A percentile compares a stretch with the other conserved stretches of the same genome.
Conservation (phyloP, 805 yeast genomes). For the Lipomyces oligophaga region DNA sequence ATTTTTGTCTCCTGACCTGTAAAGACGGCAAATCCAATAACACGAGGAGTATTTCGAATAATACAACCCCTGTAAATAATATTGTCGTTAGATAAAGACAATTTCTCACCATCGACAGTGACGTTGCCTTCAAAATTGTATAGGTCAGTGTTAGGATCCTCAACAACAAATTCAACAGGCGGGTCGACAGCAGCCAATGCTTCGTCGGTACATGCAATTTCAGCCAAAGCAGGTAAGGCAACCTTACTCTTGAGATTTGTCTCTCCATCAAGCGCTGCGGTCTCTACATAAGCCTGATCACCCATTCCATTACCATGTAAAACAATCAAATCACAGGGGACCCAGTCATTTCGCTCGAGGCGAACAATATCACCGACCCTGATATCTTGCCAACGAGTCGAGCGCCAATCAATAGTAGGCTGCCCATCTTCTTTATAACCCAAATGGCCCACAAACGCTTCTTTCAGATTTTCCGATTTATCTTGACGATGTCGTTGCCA, state of each 20-base stretch:
- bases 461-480: slow-evolving; percentile 70
- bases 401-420: slow-evolving; percentile 33
- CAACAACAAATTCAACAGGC: slow-evolving; percentile 58
- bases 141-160: slow-evolving; percentile 88
- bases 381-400: slow-evolving; percentile 65
- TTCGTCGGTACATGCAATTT: slow-evolving; percentile 47
- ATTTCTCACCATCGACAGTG: slow-evolving; percentile 40
- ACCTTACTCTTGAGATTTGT: slow-evolving; percentile 77
- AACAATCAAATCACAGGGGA: slow-evolving; percentile 85
- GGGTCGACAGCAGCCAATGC: slow-evolving; percentile 45
- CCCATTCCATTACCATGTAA: slow-evolving; percentile 60
- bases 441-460: slow-evolving; percentile 38
- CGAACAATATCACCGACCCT: slow-evolving; percentile 83
- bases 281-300: slow-evolving; percentile 72
- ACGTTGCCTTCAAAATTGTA: slow-evolving; percentile 81
- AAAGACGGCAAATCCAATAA: slow-evolving; percentile 78
- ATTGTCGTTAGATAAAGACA: slow-evolving; percentile 73
- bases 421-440: slow-evolving; percentile 15
- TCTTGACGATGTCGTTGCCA: slow-evolving; percentile 82
- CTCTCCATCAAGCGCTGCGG: slow-evolving; percentile 98
- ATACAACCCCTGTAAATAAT: slow-evolving; percentile 89
- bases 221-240: slow-evolving; percentile 63
- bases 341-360: slow-evolving; percentile 77
- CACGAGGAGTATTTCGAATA: slow-evolving; percentile 72
- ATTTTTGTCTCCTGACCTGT: slow-evolving; percentile 96